phyloP scores from a whole-genome alignment of 1,139 yeast genomes.

The Candida tetrigidarum region DNA sequence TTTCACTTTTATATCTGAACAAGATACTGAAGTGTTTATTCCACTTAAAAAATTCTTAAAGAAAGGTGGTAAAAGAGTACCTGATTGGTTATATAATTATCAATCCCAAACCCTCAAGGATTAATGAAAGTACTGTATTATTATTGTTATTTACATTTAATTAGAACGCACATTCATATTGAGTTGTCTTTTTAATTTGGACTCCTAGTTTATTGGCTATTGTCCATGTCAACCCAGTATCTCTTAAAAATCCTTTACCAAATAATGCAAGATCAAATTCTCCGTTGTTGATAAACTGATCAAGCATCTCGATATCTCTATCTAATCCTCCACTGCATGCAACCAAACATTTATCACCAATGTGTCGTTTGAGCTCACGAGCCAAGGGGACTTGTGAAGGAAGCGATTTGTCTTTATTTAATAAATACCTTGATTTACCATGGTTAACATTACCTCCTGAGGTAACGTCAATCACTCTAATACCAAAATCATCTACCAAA shows the following conservation, averaged over 20 bases:
- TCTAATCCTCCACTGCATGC: constrained; percentile 52
- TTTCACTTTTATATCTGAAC: constrained; percentile 63
- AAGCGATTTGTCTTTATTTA: constrained; percentile 12
- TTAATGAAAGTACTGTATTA: constrained; percentile 1
- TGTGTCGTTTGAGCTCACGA: constrained; percentile 41
- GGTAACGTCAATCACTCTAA: constrained; percentile 53
- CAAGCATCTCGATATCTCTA: constrained; percentile 32
- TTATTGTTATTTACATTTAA: background rate
- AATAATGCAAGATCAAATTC: constrained; percentile 48
- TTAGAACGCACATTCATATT: constrained; percentile 14
- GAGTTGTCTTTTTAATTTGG: constrained; percentile 28
- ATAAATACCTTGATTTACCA: constrained; percentile 14
- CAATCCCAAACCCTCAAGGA: constrained; percentile 21
- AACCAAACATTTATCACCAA: constrained; percentile 43
- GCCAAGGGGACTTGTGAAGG: constrained; percentile 40
- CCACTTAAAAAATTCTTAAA: constrained; percentile 56
- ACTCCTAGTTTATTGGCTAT: constrained; percentile 54
- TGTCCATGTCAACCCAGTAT: constrained; percentile 48
- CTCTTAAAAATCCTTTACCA: constrained; percentile 48
- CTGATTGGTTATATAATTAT: constrained; percentile 53
- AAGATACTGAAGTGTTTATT: constrained; percentile 56
- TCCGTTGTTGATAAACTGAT: constrained; percentile 41
- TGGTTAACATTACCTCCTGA: constrained; percentile 52
- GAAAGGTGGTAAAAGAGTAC: constrained; percentile 53
- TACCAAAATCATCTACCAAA: constrained; percentile 45